These are phyloP conservation scores for Infundibulicybe gibba DNA, from an alignment of 768 basidiomycete species.

Conservation along the genomic window DNA sequence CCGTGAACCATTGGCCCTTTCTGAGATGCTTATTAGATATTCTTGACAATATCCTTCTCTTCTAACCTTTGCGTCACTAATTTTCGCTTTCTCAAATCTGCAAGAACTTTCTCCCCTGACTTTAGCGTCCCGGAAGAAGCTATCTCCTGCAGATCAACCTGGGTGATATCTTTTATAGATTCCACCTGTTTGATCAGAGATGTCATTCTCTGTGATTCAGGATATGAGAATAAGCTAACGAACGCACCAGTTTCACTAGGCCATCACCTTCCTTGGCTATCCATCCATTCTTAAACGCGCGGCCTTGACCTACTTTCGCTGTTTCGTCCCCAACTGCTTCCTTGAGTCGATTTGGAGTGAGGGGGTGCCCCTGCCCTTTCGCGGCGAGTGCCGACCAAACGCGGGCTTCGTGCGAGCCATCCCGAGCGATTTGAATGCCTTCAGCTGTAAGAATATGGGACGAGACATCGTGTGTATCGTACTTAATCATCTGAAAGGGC, in stretches of 20 bases:
- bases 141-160: constrained; percentile 70
- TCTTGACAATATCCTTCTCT: neutral
- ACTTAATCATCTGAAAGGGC: constrained; percentile 70
- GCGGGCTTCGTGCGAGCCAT: constrained; percentile 93
- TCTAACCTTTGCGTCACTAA: constrained; percentile 76
- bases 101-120: constrained; percentile 76
- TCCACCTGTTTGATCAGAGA: constrained; percentile 39
- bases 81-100: constrained; percentile 90
- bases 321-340: constrained; percentile 79
- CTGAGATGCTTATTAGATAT: constrained; percentile 34
- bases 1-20: constrained; percentile 94
- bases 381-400: constrained; percentile 84
- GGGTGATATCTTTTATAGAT: constrained; percentile 71
- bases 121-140: constrained; percentile 67
- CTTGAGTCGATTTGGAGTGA: constrained; percentile 69
- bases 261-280: constrained; percentile 87
- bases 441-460: constrained; percentile 78
- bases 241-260: constrained; percentile 79
- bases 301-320: constrained; percentile 90
- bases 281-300: constrained; percentile 98
- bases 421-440: constrained; percentile 69
- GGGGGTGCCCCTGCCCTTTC: constrained; percentile 65
- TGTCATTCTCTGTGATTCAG: constrained; percentile 3
- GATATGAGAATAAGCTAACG: neutral
- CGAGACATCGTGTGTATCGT: constrained; percentile 72